These are phyloP conservation scores for Seminavis robusta DNA, from an alignment of 108 stramenopile species.

Conservation along the genomic window DNA sequence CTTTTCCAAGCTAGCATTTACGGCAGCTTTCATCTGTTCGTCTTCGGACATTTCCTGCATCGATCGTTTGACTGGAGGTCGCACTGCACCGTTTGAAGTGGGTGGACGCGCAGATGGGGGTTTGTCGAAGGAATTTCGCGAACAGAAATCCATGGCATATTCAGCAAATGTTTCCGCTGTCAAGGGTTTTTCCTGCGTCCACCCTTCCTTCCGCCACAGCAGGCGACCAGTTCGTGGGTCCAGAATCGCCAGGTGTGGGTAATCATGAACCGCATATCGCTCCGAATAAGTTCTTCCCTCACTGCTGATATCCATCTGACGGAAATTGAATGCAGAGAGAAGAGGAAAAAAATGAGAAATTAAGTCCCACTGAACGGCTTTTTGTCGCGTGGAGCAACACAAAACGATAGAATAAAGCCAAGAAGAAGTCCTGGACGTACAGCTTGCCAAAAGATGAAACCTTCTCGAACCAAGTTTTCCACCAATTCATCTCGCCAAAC, in stretches of 20 bases:
- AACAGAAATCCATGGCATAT: constrained; percentile 85
- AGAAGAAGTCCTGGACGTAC: constrained; percentile 33
- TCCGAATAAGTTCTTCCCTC: constrained; percentile 77
- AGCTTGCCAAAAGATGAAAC: constrained; percentile 93
- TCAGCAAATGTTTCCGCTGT: constrained; percentile 80
- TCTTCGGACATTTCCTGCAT: constrained; percentile 64
- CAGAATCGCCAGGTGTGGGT: constrained; percentile 88
- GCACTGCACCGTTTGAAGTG: constrained; percentile 4
- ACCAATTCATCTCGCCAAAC: constrained; percentile 94
- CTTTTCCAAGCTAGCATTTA: constrained; percentile 73
- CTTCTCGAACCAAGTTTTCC: constrained; percentile 88
- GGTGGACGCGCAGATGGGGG: constrained; percentile 48
- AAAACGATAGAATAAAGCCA: too few species aligned
- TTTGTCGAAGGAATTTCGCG: constrained; percentile 79
- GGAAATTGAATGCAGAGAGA: background rate
- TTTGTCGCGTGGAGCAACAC: too few species aligned
- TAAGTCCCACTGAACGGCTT: background rate
- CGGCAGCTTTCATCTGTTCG: constrained; percentile 84
- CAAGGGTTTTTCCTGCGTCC: constrained; percentile 82
- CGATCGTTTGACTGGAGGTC: constrained; percentile 22
- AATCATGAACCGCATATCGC: constrained; percentile 80
- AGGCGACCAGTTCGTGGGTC: constrained; percentile 90
- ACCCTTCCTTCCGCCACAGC: constrained; percentile 86
- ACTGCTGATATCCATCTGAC: constrained; percentile 51
- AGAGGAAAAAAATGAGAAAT: background rate